Evolutionary conservation across 805 yeast species (phyloP), one percentile per base, ranked within the genome.

Genomic region (Ogataea paradorogensis): DNA sequence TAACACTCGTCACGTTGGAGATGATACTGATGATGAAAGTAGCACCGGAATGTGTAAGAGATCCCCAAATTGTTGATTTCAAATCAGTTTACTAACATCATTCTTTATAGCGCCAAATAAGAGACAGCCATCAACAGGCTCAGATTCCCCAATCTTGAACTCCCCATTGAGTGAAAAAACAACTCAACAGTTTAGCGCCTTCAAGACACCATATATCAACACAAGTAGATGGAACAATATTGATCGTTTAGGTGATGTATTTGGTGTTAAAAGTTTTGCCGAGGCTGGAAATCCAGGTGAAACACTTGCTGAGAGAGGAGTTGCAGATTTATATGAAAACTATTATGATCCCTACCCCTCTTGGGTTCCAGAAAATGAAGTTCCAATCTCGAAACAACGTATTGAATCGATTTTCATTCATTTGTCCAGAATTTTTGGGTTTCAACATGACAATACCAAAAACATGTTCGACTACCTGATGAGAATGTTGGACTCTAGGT

Each of bases 391-490:
- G 1, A 64, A 69, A 35, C 68, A 64, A 30, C 78, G 76, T 21
- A 82, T 85, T 34, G 81, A 79, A 45, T 63, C 68, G 1, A 71
- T 80, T 1, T 77, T 82, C 45, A 61, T 69, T 13, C 74, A 72
- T 31, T 60, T 84, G 31, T 67, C 73, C 5, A 66, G 66, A 13
- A 64, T 76, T 1, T 81, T 84, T 61, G 86, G 87, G 0, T 84
- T 84, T 55, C 93, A 85, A 55, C 54, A 59, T 33, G 89, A 82
- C 56, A 81, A 72, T 44, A 70, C 81, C 15, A 68, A 68, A 42
- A 84, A 82, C 52, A 81, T 82, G 77, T 81, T 73, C 63, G 88
- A 81, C 51, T 76, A 77, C 43, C 57, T 82, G 27, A 63, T 82
- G 73, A 65, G 75, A 48, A 58, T 80, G 45, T 65, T 82, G 27